phyloP scores from a whole-genome alignment of 768 basidiomycete genomes.

The Suillus subaureus region DNA sequence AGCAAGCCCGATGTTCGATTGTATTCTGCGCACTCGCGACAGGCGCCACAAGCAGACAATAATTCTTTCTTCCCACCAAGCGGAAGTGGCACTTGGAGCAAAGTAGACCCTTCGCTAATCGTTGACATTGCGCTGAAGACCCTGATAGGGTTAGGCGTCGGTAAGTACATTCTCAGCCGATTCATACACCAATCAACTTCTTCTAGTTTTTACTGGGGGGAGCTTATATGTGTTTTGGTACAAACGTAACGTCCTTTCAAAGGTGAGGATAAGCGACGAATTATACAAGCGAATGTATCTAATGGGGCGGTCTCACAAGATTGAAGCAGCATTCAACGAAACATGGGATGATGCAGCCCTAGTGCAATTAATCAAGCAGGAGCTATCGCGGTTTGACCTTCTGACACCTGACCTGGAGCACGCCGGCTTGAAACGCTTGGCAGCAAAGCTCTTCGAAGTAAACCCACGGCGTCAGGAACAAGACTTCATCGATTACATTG shows the following conservation, averaged over 20 bases:
- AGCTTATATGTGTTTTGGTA: conserved; percentile 78
- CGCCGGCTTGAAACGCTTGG: neutral
- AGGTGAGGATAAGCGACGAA: conserved; percentile 47
- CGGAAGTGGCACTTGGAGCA: neutral
- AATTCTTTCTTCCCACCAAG: neutral
- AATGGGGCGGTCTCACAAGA: neutral
- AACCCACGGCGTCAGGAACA: conserved; percentile 77
- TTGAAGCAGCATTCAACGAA: conserved; percentile 2
- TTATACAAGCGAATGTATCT: neutral
- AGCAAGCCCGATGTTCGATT: neutral
- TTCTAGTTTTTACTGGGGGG: conserved; percentile 68
- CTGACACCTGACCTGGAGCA: neutral
- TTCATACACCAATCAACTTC: neutral
- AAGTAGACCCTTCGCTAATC: neutral
- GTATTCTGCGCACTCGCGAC: neutral
- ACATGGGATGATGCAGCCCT: neutral
- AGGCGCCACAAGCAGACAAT: neutral
- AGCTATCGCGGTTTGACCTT: conserved; percentile 1
- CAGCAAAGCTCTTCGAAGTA: neutral
- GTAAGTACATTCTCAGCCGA: neutral
- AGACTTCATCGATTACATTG: conserved; percentile 72
- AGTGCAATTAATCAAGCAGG: conserved; percentile 1
- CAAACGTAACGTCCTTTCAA: conserved; percentile 77
- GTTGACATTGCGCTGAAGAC: neutral
- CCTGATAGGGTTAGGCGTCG: neutral